Conservation (phyloP, 2,329 filamentous ascomycete genomes). For the Colletotrichum nymphaeae region DNA sequence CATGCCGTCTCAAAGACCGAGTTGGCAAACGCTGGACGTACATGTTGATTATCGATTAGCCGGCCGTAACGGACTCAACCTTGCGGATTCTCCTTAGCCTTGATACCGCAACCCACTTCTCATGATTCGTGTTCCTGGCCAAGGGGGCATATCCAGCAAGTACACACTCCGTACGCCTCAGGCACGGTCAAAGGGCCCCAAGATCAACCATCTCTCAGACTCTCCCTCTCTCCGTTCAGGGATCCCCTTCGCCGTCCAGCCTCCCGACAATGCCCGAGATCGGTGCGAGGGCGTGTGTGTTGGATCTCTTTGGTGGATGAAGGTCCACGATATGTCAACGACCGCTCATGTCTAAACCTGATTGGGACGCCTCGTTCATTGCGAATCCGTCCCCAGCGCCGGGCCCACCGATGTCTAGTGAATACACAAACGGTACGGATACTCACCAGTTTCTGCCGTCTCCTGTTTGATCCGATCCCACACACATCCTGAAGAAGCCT, state of each 20-base stretch:
- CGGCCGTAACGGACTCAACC: conserved; percentile 26
- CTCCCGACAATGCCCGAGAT: conserved; percentile 36
- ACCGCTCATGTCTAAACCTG: conserved; percentile 30
- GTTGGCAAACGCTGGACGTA: background rate
- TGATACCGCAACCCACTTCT: conserved; percentile 35
- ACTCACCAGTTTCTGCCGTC: conserved; percentile 23
- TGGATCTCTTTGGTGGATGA: conserved; percentile 11
- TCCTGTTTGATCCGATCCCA: conserved; percentile 34
- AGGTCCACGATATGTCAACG: conserved; percentile 34
- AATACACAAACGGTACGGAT: conserved; percentile 13
- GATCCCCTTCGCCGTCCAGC: conserved; percentile 27
- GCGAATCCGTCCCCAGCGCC: conserved; percentile 23
- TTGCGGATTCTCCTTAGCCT: conserved; percentile 12
- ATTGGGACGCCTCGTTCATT: conserved; percentile 34
- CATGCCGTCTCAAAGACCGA: background rate
- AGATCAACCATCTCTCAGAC: conserved; percentile 6
- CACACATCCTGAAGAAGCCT: background rate
- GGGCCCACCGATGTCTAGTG: conserved; percentile 23
- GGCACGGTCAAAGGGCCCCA: background rate
- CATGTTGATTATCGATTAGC: background rate
- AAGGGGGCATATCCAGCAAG: conserved; percentile 10
- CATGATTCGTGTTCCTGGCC: conserved; percentile 34
- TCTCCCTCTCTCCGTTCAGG: background rate
- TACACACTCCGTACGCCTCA: conserved; percentile 1
- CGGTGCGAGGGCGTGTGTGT: conserved; percentile 31